These are phyloP conservation scores for Suillus alpinus DNA, from an alignment of 768 basidiomycete species.

Conservation along the genomic window DNA sequence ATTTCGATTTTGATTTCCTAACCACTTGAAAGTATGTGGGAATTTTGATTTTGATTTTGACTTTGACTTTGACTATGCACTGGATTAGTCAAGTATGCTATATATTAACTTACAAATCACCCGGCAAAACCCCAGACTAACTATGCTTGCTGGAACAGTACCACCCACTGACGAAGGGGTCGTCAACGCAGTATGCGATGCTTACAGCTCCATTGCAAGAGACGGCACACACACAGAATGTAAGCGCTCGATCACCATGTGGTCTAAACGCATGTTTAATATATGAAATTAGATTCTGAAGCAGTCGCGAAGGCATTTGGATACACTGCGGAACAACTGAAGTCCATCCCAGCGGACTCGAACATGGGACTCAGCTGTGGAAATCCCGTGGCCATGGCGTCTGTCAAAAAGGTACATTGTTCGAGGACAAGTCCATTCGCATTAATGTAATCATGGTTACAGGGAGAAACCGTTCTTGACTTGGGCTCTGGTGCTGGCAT, in stretches of 20 bases:
- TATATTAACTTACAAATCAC: not conserved
- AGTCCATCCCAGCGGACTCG: conserved; percentile 40
- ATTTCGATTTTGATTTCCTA: not conserved
- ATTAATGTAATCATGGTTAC: not conserved
- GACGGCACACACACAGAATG: conserved; percentile 7
- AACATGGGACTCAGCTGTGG: conserved; percentile 55
- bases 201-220: conserved; percentile 2
- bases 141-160: not conserved
- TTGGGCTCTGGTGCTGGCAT: conserved; percentile 57
- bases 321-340: conserved; percentile 43
- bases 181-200: conserved; percentile 4
- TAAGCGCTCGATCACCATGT: conserved; percentile 8
- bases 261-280: not conserved
- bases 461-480: conserved; percentile 59
- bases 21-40: not conserved
- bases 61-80: not conserved
- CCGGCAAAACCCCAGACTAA: not conserved
- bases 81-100: not conserved
- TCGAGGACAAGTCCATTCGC: not conserved
- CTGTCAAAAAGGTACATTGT: conserved; percentile 40
- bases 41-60: conserved; percentile 2
- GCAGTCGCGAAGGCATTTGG: conserved; percentile 45
- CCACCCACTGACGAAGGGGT: conserved; percentile 1
- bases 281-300: conserved; percentile 24
- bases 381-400: conserved; percentile 47